Evolutionary conservation across 2,329 filamentous ascomycete species (phyloP).

Genomic region (Tothia fuscella): DNA sequence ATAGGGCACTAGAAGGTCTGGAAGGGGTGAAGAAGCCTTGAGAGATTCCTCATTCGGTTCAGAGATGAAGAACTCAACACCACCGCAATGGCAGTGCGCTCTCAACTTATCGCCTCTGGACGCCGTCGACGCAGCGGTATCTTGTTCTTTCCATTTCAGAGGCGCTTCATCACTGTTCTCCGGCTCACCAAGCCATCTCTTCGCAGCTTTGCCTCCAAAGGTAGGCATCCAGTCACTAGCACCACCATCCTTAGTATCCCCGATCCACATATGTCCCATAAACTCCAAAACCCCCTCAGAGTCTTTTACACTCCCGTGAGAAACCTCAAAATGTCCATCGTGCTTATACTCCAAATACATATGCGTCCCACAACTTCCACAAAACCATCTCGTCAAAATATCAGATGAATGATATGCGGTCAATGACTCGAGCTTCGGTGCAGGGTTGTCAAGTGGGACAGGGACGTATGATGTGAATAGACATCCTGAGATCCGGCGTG

Average conservation of each 20-base stretch:
- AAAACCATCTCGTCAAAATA: constrained; percentile 35
- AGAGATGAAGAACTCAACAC: constrained; percentile 44
- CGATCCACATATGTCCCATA: constrained; percentile 21
- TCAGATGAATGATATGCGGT: constrained; percentile 33
- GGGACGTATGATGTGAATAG: constrained; percentile 33
- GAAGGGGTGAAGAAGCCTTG: constrained; percentile 35
- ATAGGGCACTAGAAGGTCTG: constrained; percentile 43
- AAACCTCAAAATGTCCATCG: constrained; percentile 18
- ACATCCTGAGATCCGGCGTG: constrained; percentile 37
- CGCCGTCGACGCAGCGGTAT: too few species aligned
- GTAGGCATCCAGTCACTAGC: constrained; percentile 22
- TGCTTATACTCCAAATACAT: constrained; percentile 16
- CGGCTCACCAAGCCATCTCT: constrained; percentile 17
- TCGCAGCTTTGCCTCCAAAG: constrained; percentile 15
- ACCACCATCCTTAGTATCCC: constrained; percentile 27
- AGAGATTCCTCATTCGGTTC: constrained; percentile 39
- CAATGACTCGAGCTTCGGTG: constrained; percentile 24
- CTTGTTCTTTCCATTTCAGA: too few species aligned
- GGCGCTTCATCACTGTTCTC: constrained; percentile 14
- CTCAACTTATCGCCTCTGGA: background rate
- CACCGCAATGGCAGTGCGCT: constrained; percentile 43
- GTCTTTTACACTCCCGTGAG: constrained; percentile 19
- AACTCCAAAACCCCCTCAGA: constrained; percentile 21
- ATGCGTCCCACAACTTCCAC: constrained; percentile 38
- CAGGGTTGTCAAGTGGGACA: constrained; percentile 23